A percentile compares a stretch with the other conserved stretches of the same genome.
Conservation (phyloP, 1,284 basidiomycete species). For the Wolfiporia cocos region DNA sequence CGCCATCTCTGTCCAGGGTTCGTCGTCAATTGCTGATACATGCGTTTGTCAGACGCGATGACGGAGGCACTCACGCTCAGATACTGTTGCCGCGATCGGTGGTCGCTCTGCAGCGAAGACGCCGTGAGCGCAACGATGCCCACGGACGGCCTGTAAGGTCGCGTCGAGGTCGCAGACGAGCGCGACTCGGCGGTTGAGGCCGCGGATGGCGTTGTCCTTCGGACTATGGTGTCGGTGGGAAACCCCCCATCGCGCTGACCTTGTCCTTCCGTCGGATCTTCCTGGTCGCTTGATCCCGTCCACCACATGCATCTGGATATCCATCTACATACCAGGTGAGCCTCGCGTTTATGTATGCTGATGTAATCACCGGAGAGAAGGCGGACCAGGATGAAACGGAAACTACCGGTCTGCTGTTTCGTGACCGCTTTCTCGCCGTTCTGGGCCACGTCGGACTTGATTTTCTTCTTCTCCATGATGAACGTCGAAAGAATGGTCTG, state of each 20-base stretch:
- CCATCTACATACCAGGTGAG: conserved; percentile 91
- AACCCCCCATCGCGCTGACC: conserved; percentile 60
- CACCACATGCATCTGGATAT: conserved; percentile 99
- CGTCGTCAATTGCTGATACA: background rate
- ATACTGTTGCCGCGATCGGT: background rate
- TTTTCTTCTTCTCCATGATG: conserved; percentile 94
- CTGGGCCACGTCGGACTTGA: conserved; percentile 92
- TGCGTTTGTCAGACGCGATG: background rate
- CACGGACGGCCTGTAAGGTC: conserved; percentile 82
- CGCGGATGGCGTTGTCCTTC: conserved; percentile 52
- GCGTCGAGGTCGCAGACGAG: conserved; percentile 45
- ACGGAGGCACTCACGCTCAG: conserved; percentile 2
- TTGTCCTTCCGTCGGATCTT: conserved; percentile 90
- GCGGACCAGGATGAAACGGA: conserved; percentile 97
- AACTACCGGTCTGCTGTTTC: conserved; percentile 91
- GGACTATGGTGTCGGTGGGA: conserved; percentile 59
- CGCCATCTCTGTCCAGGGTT: background rate
- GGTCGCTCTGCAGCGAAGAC: conserved; percentile 87
- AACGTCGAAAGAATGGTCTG: conserved; percentile 95
- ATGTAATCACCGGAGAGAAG: too few species aligned
- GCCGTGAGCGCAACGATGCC: conserved; percentile 99
- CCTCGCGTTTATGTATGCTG: too few species aligned
- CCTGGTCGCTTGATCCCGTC: conserved; percentile 96
- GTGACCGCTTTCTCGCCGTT: conserved; percentile 95
- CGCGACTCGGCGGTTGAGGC: conserved; percentile 28